Evolutionary conservation across 352 stramenopile genomes (phyloP).

Genomic region (Thalassiosira oceanica): DNA sequence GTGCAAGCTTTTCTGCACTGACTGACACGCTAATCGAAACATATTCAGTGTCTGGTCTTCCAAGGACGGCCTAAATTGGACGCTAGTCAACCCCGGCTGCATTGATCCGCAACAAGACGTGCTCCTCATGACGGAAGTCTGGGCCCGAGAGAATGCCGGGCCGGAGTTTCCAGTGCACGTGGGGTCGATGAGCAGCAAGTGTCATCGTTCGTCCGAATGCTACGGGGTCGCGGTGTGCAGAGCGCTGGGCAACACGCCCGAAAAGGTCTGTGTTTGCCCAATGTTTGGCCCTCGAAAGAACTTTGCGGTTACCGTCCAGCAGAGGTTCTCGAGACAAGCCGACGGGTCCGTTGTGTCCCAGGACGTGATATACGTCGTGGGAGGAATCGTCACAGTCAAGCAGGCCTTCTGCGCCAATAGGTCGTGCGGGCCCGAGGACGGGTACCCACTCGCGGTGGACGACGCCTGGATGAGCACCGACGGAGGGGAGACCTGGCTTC

Average conservation of each 20-base stretch:
- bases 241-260: constrained; percentile 33
- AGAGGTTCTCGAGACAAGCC: constrained; percentile 40
- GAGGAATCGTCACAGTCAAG: constrained; percentile 69
- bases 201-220: constrained; percentile 61
- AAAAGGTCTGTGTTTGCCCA: constrained; percentile 76
- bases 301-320: constrained; percentile 63
- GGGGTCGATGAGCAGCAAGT: constrained; percentile 43
- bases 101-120: constrained; percentile 63
- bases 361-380: constrained; percentile 77
- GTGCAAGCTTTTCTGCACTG: too few relatives aligned
- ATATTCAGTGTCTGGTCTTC: constrained; percentile 79
- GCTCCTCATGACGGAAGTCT: constrained; percentile 55
- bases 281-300: constrained; percentile 77
- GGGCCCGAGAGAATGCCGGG: constrained; percentile 42
- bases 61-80: constrained; percentile 67
- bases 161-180: constrained; percentile 27
- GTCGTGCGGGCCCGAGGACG: constrained; percentile 60
- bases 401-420: constrained; percentile 65
- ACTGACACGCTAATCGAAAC: too few relatives aligned
- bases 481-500: constrained; percentile 53
- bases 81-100: constrained; percentile 76
- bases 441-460: constrained; percentile 59
- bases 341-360: constrained; percentile 39
- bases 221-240: constrained; percentile 72
- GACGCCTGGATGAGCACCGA: constrained; percentile 68